Evolutionary conservation across 306 rosid species (phyloP), one percentile per base, ranked within the genome.

Genomic region (Prunus mira): DNA sequence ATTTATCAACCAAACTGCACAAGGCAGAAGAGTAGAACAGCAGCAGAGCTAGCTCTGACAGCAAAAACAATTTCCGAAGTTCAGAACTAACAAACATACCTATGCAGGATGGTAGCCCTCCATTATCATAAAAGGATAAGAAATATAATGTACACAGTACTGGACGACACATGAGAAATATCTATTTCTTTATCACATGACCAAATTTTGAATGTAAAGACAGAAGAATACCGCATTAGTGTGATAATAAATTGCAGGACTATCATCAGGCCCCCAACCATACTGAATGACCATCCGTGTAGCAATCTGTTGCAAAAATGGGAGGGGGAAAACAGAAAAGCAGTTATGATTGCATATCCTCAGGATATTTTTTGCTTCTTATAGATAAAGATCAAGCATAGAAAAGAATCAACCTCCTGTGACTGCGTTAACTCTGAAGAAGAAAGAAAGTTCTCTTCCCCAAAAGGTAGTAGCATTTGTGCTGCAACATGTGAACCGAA

Each of bases 211-310:
- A 82, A 67, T 43, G 32, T 62, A 74, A 73, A 84, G 81, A 80
- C 66, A 87, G 75, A 81, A 69, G 79, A 72, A 83, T 95, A 95
- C 97, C 92, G 97, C 92, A 85, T 88, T 88, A 69, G 63, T 85
- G 54, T 77, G 83, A 88, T 91, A 87, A 85, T 95, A 95, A 70
- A 95, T 86, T 78, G 98, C 97, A 72, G 98, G 96, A 88, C 88
- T 92, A 82, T 95, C 97, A 90, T 95, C 97, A 63, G 97, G 98
- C 50, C 97, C 98, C 98, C 98, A 95, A 4, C 98, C 98, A 86
- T 92, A 92, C 74, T 95, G 93, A 86, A 95, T 84, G 80, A 95
- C 98, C 98, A 92, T 95, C 73, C 91, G 83, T 30, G 98, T 95
- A 71, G 98, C 97, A 66, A 95, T 92, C 98, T 95, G 94, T 86